Percentiles rank a stretch among this genome's conserved stretches.
These are phyloP conservation scores for Cryomyces antarcticus DNA, from an alignment of 495 filamentous ascomycete species.

Conservation along the genomic window DNA sequence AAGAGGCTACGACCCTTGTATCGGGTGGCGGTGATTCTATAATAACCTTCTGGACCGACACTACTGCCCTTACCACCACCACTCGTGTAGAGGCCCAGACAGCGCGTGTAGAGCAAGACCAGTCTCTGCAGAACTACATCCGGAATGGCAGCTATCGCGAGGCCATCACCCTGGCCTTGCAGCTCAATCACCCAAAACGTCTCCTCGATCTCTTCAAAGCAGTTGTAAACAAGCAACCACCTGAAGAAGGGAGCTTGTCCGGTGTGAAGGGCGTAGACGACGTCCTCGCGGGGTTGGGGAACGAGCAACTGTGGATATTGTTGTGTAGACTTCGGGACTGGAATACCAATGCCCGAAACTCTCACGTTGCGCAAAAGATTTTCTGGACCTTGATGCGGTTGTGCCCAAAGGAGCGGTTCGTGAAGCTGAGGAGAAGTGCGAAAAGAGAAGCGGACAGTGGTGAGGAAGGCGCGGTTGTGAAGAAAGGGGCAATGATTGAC, in stretches of 20 bases:
- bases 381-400: constrained; percentile 55
- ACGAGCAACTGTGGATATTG: constrained; percentile 64
- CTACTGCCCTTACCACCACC: constrained; percentile 56
- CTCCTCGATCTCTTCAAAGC: constrained; percentile 64
- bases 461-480: constrained; percentile 10
- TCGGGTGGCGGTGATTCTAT: constrained; percentile 80
- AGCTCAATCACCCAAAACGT: constrained; percentile 78
- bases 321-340: constrained; percentile 72
- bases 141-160: constrained; percentile 67
- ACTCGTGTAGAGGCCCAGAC: constrained; percentile 48
- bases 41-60: constrained; percentile 90
- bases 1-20: constrained; percentile 34
- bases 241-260: constrained; percentile 41
- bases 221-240: constrained; percentile 41
- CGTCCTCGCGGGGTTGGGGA: constrained; percentile 54
- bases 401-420: constrained; percentile 54
- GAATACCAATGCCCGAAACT: constrained; percentile 88
- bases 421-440: constrained; percentile 33
- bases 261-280: constrained; percentile 67
- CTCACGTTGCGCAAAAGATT: constrained; percentile 69
- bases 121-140: constrained; percentile 80
- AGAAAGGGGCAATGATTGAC: constrained; percentile 4
- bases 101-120: constrained; percentile 74
- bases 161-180: constrained; percentile 77
- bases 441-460: constrained; percentile 3